These are phyloP conservation scores for Colletotrichum brevisporum DNA, from an alignment of 2,329 filamentous ascomycete genomes.

Conservation along the genomic window DNA sequence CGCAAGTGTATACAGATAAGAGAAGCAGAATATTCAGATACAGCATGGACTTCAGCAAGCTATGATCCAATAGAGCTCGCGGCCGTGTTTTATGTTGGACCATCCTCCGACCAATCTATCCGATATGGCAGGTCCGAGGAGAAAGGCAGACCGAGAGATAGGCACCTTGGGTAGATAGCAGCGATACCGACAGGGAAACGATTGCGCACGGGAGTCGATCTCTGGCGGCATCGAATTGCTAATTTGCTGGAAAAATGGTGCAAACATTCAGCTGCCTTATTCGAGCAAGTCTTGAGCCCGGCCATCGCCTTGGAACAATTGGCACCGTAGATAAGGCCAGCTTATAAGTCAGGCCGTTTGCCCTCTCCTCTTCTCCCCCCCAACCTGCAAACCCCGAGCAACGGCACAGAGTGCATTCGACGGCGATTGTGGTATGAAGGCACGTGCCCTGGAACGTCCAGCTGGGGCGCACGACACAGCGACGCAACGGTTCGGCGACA, in stretches of 20 bases:
- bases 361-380: background rate
- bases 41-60: background rate
- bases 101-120: background rate
- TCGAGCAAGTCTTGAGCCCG: slow-evolving; percentile 31
- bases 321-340: slow-evolving; percentile 38
- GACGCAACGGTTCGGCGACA: background rate
- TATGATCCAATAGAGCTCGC: slow-evolving; percentile 10
- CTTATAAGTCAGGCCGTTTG: slow-evolving; percentile 28
- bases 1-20: slow-evolving; percentile 12
- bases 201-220: slow-evolving; percentile 39
- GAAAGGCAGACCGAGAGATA: slow-evolving; percentile 29
- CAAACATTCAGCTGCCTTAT: slow-evolving; percentile 40
- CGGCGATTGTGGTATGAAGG: background rate
- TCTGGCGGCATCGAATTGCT: slow-evolving; percentile 38
- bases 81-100: slow-evolving; percentile 2
- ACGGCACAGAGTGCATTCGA: background rate
- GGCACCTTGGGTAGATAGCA: slow-evolving; percentile 15
- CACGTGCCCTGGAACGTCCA: background rate
- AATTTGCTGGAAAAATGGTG: slow-evolving; percentile 37
- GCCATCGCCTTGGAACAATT: slow-evolving; percentile 17
- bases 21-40: background rate
- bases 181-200: slow-evolving; percentile 36
- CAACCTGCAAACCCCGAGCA: background rate
- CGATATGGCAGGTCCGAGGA: slow-evolving; percentile 39
- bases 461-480: background rate